Percentiles rank a stretch among this genome's conserved stretches.
These are phyloP conservation scores for Pythium oligandrum DNA, from an alignment of 352 stramenopile genomes.

Conservation along the genomic window DNA sequence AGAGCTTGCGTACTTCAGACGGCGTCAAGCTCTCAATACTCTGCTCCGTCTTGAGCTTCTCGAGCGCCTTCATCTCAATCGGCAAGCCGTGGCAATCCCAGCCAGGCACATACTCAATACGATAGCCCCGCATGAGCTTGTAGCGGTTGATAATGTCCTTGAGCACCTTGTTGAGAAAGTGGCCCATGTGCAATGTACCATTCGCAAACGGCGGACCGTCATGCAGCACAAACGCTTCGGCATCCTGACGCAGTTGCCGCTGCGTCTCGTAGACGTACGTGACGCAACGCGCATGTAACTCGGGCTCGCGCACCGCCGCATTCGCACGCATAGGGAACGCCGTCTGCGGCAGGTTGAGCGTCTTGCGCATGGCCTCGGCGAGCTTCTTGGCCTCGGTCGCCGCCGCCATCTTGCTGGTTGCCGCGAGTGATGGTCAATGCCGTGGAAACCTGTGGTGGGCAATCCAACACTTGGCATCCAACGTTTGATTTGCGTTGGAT, in stretches of 20 bases:
- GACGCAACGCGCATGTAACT: slow-evolving; percentile 66
- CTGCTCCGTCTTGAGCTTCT: slow-evolving; percentile 77
- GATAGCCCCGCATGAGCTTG: slow-evolving; percentile 91
- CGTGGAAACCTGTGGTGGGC: too few relatives aligned
- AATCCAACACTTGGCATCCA: too few relatives aligned
- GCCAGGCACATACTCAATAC: slow-evolving; percentile 95
- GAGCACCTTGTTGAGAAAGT: slow-evolving; percentile 90
- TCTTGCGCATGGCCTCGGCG: slow-evolving; percentile 78
- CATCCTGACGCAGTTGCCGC: slow-evolving; percentile 2
- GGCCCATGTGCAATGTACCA: slow-evolving; percentile 97
- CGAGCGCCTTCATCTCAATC: slow-evolving; percentile 98
- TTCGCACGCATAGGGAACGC: slow-evolving; percentile 97
- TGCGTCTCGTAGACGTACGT: slow-evolving; percentile 56
- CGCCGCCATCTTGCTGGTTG: slow-evolving; percentile 7
- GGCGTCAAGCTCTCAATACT: slow-evolving; percentile 56
- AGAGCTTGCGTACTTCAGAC: slow-evolving; percentile 90
- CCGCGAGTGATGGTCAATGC: too few relatives aligned
- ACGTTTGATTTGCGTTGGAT: slow-evolving; percentile 1
- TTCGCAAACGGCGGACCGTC: slow-evolving; percentile 99
- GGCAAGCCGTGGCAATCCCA: slow-evolving; percentile 99
- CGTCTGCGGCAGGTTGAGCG: slow-evolving; percentile 95
- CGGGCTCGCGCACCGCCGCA: slow-evolving; percentile 67
- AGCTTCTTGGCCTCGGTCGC: slow-evolving; percentile 51
- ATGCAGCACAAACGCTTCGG: slow-evolving; percentile 91
- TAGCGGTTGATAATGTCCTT: slow-evolving; percentile 99